phyloP scores from a whole-genome alignment of 305 asterid genomes.

The Coffea humblotiana region DNA sequence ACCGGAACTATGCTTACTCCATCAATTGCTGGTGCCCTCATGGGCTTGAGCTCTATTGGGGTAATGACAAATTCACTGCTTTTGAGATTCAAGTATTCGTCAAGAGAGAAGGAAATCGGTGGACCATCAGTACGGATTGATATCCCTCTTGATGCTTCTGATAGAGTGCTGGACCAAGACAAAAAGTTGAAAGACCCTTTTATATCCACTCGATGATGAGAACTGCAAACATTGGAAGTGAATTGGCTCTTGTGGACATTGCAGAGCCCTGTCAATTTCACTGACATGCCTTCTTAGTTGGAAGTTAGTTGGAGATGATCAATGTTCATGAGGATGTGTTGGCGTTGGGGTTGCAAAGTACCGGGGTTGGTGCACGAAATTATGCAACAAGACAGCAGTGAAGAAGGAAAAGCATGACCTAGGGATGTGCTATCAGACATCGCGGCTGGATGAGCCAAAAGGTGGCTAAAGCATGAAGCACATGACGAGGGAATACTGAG shows the following conservation, averaged over 20 bases:
- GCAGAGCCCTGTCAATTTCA: background rate
- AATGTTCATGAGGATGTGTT: background rate
- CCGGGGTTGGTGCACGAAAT: background rate
- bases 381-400: background rate
- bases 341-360: background rate
- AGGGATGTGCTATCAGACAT: background rate
- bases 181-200: constrained; percentile 20
- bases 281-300: background rate
- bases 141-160: constrained; percentile 18
- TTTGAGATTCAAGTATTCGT: constrained; percentile 60
- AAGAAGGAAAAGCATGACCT: background rate
- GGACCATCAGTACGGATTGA: constrained; percentile 34
- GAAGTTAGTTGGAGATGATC: background rate
- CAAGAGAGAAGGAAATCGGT: constrained; percentile 37
- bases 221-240: no score
- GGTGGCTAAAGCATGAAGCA: background rate
- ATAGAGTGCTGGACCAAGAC: constrained; percentile 16
- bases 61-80: constrained; percentile 83
- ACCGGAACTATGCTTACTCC: constrained; percentile 95
- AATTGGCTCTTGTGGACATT: background rate
- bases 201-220: constrained; percentile 26
- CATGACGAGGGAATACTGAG: background rate
- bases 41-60: constrained; percentile 97
- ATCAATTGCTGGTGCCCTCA: constrained; percentile 94
- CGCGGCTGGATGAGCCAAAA: background rate